Evolutionary conservation across 2,329 filamentous ascomycete species (phyloP).

Genomic region (Hirsutella thompsonii): DNA sequence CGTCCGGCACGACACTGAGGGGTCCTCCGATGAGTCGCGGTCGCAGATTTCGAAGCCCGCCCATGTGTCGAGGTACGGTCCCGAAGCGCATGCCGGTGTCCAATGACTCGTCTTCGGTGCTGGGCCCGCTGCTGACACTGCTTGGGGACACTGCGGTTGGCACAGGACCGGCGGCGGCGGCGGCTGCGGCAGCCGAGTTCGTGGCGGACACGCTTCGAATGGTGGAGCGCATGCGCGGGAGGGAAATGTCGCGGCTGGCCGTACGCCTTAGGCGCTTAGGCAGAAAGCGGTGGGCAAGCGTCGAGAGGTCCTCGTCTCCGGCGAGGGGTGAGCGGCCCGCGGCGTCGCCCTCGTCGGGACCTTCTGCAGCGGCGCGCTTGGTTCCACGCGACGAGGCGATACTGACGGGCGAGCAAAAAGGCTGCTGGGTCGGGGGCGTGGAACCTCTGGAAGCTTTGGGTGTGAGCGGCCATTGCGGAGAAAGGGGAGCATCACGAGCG

Average conservation of each 20-base stretch:
- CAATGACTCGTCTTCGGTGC: too few relatives aligned
- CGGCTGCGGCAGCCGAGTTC: constrained; percentile 3
- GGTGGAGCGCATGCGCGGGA: constrained; percentile 18
- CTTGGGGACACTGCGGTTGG: neutral
- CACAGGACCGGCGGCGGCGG: neutral
- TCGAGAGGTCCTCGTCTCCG: constrained; percentile 4
- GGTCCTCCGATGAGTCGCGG: constrained; percentile 8
- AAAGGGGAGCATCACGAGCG: constrained; percentile 7
- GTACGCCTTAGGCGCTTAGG: constrained; percentile 38
- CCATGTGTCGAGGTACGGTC: neutral
- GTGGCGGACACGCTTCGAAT: constrained; percentile 16
- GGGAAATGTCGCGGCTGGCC: constrained; percentile 28
- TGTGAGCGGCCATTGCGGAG: constrained; percentile 15
- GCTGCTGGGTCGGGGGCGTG: constrained; percentile 5
- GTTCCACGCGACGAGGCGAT: constrained; percentile 30
- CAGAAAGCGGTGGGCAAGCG: constrained; percentile 10
- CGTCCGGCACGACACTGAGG: constrained; percentile 29
- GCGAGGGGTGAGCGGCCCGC: constrained; percentile 21
- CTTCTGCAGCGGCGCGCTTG: constrained; percentile 30
- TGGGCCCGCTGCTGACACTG: too few relatives aligned
- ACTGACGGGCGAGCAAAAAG: constrained; percentile 19
- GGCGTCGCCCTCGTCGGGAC: constrained; percentile 7
- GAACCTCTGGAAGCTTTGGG: constrained; percentile 6
- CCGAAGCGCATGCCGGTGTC: neutral
- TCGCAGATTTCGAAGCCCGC: neutral